Conservation (phyloP, 768 basidiomycete species). For the Steccherinum ochraceum region DNA sequence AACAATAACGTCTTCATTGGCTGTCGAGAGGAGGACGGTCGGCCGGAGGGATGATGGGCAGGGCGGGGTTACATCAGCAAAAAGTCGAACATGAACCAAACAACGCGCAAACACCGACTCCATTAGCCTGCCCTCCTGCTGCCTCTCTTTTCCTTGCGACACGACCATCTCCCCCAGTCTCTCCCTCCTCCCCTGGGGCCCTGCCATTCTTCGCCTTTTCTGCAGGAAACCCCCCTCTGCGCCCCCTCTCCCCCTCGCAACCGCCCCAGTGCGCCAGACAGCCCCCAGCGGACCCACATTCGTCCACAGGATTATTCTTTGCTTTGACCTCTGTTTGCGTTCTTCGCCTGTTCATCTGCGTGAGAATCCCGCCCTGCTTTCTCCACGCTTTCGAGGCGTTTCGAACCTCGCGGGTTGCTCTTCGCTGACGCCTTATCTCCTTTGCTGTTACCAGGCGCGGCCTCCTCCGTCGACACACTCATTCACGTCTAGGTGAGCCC, state of each 20-base stretch:
- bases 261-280: no score
- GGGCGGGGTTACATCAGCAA: constrained; percentile 4
- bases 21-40: no score
- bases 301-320: constrained; percentile 33
- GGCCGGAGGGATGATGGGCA: no score
- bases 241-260: no score
- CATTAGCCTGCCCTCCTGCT: constrained; percentile 5
- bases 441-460: constrained; percentile 44
- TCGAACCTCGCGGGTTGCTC: constrained; percentile 16
- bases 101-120: constrained; percentile 31
- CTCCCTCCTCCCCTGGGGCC: constrained; percentile 18
- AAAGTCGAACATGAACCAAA: constrained; percentile 53
- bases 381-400: constrained; percentile 19
- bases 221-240: neutral
- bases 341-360: constrained; percentile 17
- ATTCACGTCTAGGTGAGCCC: constrained; percentile 45
- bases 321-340: constrained; percentile 18
- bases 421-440: constrained; percentile 23
- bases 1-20: no score
- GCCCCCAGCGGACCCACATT: constrained; percentile 50
- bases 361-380: constrained; percentile 28
- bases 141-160: constrained; percentile 11
- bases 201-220: constrained; percentile 5
- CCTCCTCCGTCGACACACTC: constrained; percentile 66
- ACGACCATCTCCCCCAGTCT: constrained; percentile 13